Conservation (phyloP, 1,284 basidiomycete species). For the Neolentinus lepideus region DNA sequence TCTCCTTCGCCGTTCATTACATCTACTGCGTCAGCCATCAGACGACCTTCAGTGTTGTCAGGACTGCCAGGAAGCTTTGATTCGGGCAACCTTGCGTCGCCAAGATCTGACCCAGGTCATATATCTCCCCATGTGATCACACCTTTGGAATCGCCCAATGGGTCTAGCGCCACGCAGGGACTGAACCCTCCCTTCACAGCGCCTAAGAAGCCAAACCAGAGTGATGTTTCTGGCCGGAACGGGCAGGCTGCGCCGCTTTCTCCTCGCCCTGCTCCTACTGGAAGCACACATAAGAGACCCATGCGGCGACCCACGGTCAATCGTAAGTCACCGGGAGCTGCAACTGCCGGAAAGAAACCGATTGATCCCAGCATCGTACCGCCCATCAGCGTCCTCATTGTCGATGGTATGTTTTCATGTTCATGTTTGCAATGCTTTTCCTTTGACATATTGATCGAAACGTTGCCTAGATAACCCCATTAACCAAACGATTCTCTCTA, state of each 20-base stretch:
- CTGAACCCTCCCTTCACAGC: background rate
- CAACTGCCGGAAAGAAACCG: constrained; percentile 16
- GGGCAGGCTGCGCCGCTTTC: background rate
- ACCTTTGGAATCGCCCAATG: background rate
- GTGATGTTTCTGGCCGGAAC: background rate
- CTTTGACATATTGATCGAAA: constrained; percentile 2
- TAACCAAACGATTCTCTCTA: constrained; percentile 94
- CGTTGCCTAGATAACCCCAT: constrained; percentile 85
- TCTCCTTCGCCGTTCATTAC: background rate
- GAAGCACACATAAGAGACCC: background rate
- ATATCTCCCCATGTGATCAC: background rate
- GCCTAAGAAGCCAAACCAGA: background rate
- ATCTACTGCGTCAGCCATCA: background rate
- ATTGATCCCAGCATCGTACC: constrained; percentile 67
- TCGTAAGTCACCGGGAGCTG: constrained; percentile 2
- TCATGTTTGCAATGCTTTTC: constrained; percentile 7
- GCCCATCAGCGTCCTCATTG: constrained; percentile 92
- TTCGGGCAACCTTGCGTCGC: background rate
- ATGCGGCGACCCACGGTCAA: background rate
- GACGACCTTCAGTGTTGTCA: background rate
- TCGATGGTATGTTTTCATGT: constrained; percentile 61
- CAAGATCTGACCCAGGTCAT: background rate
- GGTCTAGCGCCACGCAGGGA: background rate
- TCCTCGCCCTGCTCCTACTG: background rate
- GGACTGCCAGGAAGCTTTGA: background rate